Percentiles rank a stretch among this genome's conserved stretches.
These are phyloP conservation scores for Pseudozyma flocculosa DNA, from an alignment of 1,284 basidiomycete genomes.

Conservation along the genomic window DNA sequence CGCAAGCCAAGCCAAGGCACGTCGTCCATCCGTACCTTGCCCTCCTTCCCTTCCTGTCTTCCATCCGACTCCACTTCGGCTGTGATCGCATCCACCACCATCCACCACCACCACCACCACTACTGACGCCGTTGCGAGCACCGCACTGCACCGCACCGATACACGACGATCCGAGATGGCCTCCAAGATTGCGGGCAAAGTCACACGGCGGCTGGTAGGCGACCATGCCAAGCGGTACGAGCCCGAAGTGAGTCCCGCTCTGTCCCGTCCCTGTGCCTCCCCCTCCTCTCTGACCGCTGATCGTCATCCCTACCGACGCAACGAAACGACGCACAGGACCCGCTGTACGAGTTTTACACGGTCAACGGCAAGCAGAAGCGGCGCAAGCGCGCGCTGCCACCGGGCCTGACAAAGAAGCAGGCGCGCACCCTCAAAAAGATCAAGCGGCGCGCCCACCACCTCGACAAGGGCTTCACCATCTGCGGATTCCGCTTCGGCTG, in stretches of 20 bases:
- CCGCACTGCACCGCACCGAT: no score
- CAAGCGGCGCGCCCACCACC: conserved; percentile 73
- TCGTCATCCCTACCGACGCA: no score
- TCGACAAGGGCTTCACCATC: conserved; percentile 84
- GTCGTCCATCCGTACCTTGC: no score
- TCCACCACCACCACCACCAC: no score
- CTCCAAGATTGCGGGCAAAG: conserved; percentile 36
- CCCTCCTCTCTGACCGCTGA: not conserved
- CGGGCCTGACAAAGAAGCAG: conserved; percentile 76
- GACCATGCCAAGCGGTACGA: conserved; percentile 44
- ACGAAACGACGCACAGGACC: conserved; percentile 62
- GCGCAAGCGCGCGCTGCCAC: conserved; percentile 70
- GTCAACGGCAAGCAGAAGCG: conserved; percentile 71
- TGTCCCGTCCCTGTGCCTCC: not conserved
- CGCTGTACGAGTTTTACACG: conserved; percentile 74
- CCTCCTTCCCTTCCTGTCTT: no score
- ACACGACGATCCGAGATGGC: conserved; percentile 21
- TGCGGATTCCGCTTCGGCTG: conserved; percentile 85
- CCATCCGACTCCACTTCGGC: no score
- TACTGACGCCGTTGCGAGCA: no score
- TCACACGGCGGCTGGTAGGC: conserved; percentile 32
- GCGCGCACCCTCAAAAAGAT: conserved; percentile 65
- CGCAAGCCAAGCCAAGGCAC: no score
- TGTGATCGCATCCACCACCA: no score
- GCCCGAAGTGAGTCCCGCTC: conserved; percentile 14